Evolutionary conservation across 108 stramenopile genomes (phyloP), one percentile per base, ranked within the genome.

Genomic region (Cyclotella sp.): DNA sequence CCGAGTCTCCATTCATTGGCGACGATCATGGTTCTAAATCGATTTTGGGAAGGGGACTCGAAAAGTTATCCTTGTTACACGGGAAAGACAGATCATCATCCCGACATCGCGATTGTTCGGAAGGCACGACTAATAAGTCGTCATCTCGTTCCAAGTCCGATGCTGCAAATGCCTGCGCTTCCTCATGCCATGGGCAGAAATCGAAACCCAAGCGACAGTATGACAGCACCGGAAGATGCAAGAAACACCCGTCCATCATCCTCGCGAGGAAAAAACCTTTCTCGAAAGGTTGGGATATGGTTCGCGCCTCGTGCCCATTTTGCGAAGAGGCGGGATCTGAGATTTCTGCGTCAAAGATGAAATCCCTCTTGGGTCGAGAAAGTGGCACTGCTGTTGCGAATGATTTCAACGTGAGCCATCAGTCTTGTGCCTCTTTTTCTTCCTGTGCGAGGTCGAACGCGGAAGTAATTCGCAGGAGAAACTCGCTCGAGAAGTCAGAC

Each of bases 261-360:
- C 28, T 73, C 18, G 73, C 73, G n/a, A 62, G 43, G 47, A 76
- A 76, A 46, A 34, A 30, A 13, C 54, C 55, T 13, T 76, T 76
- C 55, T 18, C 46, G 1, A 76, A 76, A 16, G 75, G 66, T 7
- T 76, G 75, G 75, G 75, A 76, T 58, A 68, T 68, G 14, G 40
- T 76, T 40, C 41, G 58, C 9, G 18, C 19, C n/a, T 53, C 8
- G 0, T 76, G 75, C 19, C 75, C 75, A 9, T 40, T 49, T 28
- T 76, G 75, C 57, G 34, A 43, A 21, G 57, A 68, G 24, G 34
- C 30, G 29, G 43, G 43, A 27, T 21, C n/a, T 11, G 52, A 61
- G 27, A 29, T 22, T 43, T 30, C 41, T 2, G 18, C 39, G 30
- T 34, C 52, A 30, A 70, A 57, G 57, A 43, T n/a, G 41, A 41